A percentile compares a stretch with the other conserved stretches of the same genome.
Evolutionary conservation across 176 grass and related monocot genomes (phyloP).

Genomic region (Juncus effusus): DNA sequence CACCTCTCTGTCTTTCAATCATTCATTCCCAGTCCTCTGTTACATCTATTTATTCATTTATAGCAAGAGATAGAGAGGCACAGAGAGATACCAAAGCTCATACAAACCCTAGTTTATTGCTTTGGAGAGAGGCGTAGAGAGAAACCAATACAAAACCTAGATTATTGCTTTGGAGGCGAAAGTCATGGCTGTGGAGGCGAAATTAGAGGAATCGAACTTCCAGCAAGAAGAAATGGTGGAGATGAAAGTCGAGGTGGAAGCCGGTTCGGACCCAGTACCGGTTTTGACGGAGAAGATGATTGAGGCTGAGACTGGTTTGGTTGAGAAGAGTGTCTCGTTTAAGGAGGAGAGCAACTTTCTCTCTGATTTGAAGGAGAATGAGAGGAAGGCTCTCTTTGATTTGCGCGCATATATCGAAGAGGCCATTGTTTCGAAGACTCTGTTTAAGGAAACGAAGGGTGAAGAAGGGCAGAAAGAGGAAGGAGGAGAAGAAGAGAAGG

Average conservation of each 20-base stretch:
- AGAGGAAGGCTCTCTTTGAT: slow-evolving; percentile 73
- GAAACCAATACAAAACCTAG: background rate
- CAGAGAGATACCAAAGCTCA: background rate
- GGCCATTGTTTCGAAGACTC: slow-evolving; percentile 46
- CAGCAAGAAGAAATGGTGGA: slow-evolving; percentile 20
- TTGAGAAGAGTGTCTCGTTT: slow-evolving; percentile 59
- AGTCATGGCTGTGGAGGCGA: slow-evolving; percentile 27
- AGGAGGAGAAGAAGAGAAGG: background rate
- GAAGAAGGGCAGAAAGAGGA: slow-evolving; percentile 31
- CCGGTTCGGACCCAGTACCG: slow-evolving; percentile 8
- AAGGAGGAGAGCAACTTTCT: slow-evolving; percentile 93
- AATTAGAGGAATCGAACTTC: slow-evolving; percentile 2
- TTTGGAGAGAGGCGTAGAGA: slow-evolving; percentile 9
- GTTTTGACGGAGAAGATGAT: slow-evolving; percentile 27
- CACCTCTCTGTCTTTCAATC: slow-evolving; percentile 2
- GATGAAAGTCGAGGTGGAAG: background rate
- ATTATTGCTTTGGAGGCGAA: background rate
- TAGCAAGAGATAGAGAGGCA: background rate
- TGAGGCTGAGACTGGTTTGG: background rate
- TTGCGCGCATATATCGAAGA: slow-evolving; percentile 70
- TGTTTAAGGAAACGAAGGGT: slow-evolving; percentile 29
- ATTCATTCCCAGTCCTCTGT: background rate
- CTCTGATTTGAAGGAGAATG: slow-evolving; percentile 64
- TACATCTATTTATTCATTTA: background rate
- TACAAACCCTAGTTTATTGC: too few relatives aligned